phyloP scores from a whole-genome alignment of 1,284 basidiomycete species.

The Peniophora sp. region DNA sequence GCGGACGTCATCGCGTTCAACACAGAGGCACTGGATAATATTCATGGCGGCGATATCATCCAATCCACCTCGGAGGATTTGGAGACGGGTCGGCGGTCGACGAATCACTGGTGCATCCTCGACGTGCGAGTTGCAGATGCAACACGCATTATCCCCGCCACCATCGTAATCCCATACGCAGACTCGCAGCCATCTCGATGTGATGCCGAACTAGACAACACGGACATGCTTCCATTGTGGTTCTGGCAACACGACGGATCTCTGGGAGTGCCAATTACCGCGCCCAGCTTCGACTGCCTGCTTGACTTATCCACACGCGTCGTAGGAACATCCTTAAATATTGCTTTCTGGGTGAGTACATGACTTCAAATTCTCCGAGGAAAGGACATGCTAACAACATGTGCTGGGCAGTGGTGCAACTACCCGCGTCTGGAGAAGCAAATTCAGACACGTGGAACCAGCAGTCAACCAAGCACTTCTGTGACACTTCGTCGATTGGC shows the following conservation, averaged over 20 bases:
- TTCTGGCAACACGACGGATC: not conserved
- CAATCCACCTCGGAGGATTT: too few species aligned
- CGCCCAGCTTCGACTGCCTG: not conserved
- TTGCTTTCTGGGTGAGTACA: not conserved
- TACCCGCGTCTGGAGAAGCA: not conserved
- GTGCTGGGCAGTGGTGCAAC: not conserved
- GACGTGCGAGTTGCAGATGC: too few species aligned
- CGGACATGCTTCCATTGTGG: not conserved
- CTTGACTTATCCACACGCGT: not conserved
- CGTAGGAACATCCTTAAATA: not conserved
- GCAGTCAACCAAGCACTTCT: not conserved
- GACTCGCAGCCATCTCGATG: not conserved
- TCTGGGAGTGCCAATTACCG: not conserved
- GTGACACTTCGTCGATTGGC: not conserved
- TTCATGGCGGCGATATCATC: too few species aligned
- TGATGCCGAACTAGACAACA: not conserved
- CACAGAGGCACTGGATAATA: too few species aligned
- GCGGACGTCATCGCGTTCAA: too few species aligned
- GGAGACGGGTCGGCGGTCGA: too few species aligned
- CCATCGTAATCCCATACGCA: too few species aligned
- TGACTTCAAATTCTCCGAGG: not conserved
- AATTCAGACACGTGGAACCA: not conserved
- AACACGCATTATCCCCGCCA: too few species aligned
- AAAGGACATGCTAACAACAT: not conserved
- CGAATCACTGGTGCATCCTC: too few species aligned